Base-by-base conservation (phyloP, 768 basidiomycete species). In the Leccinum pellstonianum region DNA sequence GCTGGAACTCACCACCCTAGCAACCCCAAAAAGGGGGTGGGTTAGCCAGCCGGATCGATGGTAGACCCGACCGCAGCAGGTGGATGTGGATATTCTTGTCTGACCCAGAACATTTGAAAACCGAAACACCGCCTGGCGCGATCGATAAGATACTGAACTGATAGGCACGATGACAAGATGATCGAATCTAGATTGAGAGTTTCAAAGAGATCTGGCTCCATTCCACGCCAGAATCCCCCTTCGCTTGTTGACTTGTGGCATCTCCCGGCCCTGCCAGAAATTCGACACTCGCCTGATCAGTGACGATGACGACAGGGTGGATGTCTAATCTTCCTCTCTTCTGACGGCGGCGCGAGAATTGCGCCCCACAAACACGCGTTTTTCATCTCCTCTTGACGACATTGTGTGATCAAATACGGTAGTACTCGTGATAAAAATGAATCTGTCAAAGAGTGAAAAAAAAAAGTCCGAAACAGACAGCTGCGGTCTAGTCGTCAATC, bases 141-240 rank as follows among this genome's bases (percentile, higher is more conserved):
- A 67, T 70, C 68, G 65, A 68, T 70, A 64, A 62, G 62, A 52
- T 11, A 15, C 7, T 31, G 27, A 27, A 31, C 29, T 56, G 62
- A 69, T 54, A 70, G 60, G 65, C 50, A 70, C 65, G 41, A 52
- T 29, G 15, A 8, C 52, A 70, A 62, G 37, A 50, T 29, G 15
- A 8, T 52, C 52, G 25, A 49, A 62, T 59, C 37, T 43, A 11
- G 66, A 55, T 31, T 41, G 19, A 23, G 27, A 43, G 19, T 41
- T 41, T 41, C 38, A 41, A 41, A 41, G n/a, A 9, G 31, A 50
- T 25, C 9, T 15, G 46, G 37, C 43, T 27, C 58, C 54, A 56
- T 49, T 49, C 23, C 21, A 56, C 38, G 31, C 55, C 47, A 47
- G 38, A 35, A 29, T 49, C 23, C 41, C 46, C 19, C 17, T n/a